These are phyloP conservation scores for Didymella arachidicola DNA, from an alignment of 2,329 filamentous ascomycete genomes.

Conservation along the genomic window DNA sequence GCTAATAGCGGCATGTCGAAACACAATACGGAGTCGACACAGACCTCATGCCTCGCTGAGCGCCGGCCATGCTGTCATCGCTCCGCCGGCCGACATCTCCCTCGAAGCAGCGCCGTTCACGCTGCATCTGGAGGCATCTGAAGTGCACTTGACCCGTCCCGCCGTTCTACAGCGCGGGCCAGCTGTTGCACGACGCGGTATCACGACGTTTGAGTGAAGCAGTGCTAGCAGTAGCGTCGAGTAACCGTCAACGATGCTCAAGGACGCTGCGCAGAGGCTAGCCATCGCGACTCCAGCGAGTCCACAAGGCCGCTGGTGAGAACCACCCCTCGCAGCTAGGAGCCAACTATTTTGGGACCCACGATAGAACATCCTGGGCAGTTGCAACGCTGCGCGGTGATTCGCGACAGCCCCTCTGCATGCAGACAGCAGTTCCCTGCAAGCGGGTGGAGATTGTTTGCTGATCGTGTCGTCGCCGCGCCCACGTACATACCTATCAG, in stretches of 20 bases:
- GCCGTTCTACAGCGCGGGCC: constrained; percentile 24
- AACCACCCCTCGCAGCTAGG: constrained; percentile 36
- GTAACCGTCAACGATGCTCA: constrained; percentile 39
- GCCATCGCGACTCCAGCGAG: constrained; percentile 10
- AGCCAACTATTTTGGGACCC: constrained; percentile 45
- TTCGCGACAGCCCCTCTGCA: constrained; percentile 39
- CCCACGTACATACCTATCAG: constrained; percentile 32
- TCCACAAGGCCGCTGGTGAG: constrained; percentile 3
- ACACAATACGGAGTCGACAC: constrained; percentile 42
- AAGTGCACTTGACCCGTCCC: constrained; percentile 11
- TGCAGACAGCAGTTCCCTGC: constrained; percentile 42
- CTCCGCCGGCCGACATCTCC: constrained; percentile 19
- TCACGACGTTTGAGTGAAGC: constrained; percentile 30
- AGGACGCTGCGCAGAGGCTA: constrained; percentile 32
- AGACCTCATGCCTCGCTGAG: constrained; percentile 39
- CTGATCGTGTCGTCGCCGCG: constrained; percentile 46
- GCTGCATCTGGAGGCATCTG: constrained; percentile 11
- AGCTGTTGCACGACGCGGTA: constrained; percentile 31
- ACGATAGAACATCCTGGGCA: constrained; percentile 33
- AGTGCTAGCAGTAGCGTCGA: constrained; percentile 33
- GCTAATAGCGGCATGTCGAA: constrained; percentile 43
- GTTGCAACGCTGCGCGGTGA: constrained; percentile 35
- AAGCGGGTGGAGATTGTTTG: constrained; percentile 48
- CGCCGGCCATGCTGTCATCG: constrained; percentile 33
- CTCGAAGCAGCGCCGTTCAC: constrained; percentile 12